Evolutionary conservation across 2,329 filamentous ascomycete genomes (phyloP).

Genomic region (Lizonia empirigonia): DNA sequence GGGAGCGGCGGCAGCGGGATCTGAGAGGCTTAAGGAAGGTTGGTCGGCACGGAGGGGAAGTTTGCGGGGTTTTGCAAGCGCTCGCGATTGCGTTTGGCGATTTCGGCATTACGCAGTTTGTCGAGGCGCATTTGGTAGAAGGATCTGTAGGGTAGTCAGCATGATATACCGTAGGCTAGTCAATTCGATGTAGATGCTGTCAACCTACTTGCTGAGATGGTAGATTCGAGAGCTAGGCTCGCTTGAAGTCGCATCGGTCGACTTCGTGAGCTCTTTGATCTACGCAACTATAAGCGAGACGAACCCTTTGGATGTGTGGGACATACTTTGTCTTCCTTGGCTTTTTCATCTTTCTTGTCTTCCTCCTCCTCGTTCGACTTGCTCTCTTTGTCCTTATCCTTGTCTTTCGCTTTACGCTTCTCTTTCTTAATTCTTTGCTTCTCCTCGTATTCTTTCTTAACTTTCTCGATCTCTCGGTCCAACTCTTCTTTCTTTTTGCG

Average conservation of each 20-base stretch:
- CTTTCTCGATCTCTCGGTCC: constrained; percentile 55
- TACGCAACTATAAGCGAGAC: constrained; percentile 25
- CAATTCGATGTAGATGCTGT: too few species aligned
- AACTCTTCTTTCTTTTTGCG: constrained; percentile 60
- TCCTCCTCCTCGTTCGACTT: constrained; percentile 67
- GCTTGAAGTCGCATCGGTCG: constrained; percentile 50
- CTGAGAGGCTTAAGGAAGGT: constrained; percentile 41
- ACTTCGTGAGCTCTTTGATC: constrained; percentile 57
- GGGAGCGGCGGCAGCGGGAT: not conserved
- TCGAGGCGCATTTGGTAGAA: constrained; percentile 88
- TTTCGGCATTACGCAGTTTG: constrained; percentile 76
- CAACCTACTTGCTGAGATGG: constrained; percentile 76
- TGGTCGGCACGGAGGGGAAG: constrained; percentile 84
- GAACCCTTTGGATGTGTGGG: not conserved
- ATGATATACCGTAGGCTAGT: not conserved
- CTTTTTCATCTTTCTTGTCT: constrained; percentile 67
- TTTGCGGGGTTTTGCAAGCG: constrained; percentile 75
- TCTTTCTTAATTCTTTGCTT: constrained; percentile 64
- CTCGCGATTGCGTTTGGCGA: constrained; percentile 80
- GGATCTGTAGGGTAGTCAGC: constrained; percentile 56
- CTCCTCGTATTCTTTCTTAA: constrained; percentile 58
- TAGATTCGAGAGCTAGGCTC: constrained; percentile 81
- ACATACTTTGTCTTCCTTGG: constrained; percentile 63
- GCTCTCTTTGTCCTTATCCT: constrained; percentile 59
- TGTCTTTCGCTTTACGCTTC: constrained; percentile 53